Conservation (phyloP, 2,329 filamentous ascomycete species). For the Colletotrichum sp. region DNA sequence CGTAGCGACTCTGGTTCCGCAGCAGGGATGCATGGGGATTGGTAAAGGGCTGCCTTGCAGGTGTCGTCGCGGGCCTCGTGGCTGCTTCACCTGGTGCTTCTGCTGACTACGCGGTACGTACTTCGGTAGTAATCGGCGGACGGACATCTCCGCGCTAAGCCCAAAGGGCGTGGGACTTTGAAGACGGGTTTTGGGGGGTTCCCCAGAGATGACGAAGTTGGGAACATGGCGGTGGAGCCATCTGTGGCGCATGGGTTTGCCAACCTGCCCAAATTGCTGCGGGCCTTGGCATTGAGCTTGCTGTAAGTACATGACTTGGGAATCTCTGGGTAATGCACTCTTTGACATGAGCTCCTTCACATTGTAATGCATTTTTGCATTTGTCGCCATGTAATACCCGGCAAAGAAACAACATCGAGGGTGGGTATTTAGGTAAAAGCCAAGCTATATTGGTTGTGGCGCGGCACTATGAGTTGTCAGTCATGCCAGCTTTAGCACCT, state of each 20-base stretch:
- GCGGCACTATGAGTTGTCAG: neutral
- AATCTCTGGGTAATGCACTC: neutral
- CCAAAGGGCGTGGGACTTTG: neutral
- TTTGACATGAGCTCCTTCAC: neutral
- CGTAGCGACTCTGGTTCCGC: neutral
- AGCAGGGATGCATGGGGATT: neutral
- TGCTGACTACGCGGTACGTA: neutral
- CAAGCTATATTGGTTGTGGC: neutral
- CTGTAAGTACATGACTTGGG: neutral
- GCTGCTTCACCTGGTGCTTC: neutral
- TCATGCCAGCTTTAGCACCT: neutral
- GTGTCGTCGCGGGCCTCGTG: neutral
- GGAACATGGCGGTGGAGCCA: neutral
- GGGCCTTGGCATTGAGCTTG: neutral
- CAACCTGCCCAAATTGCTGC: neutral
- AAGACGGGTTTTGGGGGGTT: neutral
- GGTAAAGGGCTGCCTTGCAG: neutral
- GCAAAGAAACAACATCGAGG: neutral
- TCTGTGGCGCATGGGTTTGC: neutral
- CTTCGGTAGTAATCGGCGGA: neutral
- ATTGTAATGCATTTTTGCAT: neutral
- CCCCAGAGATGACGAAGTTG: slow-evolving; percentile 17
- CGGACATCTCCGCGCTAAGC: slow-evolving; percentile 7
- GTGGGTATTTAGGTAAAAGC: neutral
- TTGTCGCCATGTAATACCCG: neutral